Percentiles rank a stretch among this genome's conserved stretches.
phyloP scores from a whole-genome alignment of 495 filamentous ascomycete species.

The Sabuloglossum arenarium region DNA sequence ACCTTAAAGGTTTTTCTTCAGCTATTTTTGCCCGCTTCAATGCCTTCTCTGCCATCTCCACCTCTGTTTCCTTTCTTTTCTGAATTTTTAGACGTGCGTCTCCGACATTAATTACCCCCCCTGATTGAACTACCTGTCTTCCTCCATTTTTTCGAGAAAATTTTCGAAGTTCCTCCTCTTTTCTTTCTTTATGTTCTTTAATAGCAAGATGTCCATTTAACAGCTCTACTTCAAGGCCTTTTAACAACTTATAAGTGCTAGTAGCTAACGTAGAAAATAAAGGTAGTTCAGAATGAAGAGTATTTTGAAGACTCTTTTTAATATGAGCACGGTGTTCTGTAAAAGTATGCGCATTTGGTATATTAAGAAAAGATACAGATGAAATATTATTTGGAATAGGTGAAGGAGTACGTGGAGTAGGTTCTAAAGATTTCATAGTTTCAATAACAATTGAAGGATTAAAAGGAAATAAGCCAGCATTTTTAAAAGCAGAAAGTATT shows the following conservation, averaged over 20 bases:
- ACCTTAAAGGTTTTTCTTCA: too few species aligned
- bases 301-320: neutral
- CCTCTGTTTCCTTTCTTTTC: neutral
- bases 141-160: neutral
- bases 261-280: too few species aligned
- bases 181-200: neutral
- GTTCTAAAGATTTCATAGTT: neutral
- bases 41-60: neutral
- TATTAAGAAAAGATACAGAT: neutral
- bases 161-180: neutral
- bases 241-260: neutral
- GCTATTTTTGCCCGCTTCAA: neutral
- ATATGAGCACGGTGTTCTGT: neutral
- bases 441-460: neutral
- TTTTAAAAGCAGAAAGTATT: neutral
- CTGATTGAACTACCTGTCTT: neutral
- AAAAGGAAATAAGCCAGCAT: constrained; percentile 3
- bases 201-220: neutral
- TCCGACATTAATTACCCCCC: neutral
- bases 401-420: neutral
- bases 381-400: neutral
- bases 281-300: neutral
- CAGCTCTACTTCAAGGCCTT: neutral
- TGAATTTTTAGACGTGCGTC: neutral
- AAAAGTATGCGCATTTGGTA: neutral